A percentile compares a stretch with the other conserved stretches of the same genome.
These are phyloP conservation scores for Vitis vinifera DNA, from an alignment of 164 flowering plant genomes.

Conservation along the genomic window ASM3070453v1 NC_081806.1:19920501-19921000, in stretches of 20 bases:
- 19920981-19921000: not conserved
- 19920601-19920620: too few relatives aligned
- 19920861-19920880: not conserved
- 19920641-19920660: too few relatives aligned
- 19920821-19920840: not conserved
- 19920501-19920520: too few relatives aligned
- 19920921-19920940: not conserved
- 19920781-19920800: conserved; percentile 3
- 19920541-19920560: too few relatives aligned
- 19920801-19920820: conserved; percentile 7
- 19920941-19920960: too few relatives aligned
- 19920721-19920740: conserved; percentile 30
- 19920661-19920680: too few relatives aligned
- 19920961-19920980: not conserved
- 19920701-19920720: conserved; percentile 32
- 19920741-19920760: conserved; percentile 26
- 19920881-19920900: not conserved
- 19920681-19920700: too few relatives aligned
- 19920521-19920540: too few relatives aligned
- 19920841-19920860: not conserved
- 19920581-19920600: too few relatives aligned
- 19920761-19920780: conserved; percentile 22
- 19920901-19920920: not conserved
- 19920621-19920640: too few relatives aligned
- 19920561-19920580: too few relatives aligned